These are phyloP conservation scores for Botryosphaeria dothidea DNA, from an alignment of 2,329 filamentous ascomycete genomes.

Conservation along the genomic window DNA sequence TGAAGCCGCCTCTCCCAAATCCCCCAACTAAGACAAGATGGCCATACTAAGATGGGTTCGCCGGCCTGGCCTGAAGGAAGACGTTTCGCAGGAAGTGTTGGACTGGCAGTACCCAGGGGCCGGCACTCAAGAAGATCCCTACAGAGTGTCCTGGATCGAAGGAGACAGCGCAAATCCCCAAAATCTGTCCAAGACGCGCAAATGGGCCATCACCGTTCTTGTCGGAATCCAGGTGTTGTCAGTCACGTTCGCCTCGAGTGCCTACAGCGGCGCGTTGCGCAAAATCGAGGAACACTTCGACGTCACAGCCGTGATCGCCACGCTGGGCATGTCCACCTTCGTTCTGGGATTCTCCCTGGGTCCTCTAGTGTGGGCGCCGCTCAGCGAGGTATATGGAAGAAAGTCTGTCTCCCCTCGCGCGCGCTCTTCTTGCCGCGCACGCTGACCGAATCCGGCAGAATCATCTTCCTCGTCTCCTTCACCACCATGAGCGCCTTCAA, in stretches of 20 bases:
- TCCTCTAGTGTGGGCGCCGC: slow-evolving; percentile 35
- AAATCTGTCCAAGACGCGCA: slow-evolving; percentile 39
- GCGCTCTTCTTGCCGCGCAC: slow-evolving; percentile 45
- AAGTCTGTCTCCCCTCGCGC: slow-evolving; percentile 11
- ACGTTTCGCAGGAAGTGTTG: slow-evolving; percentile 29
- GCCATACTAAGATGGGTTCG: too few species aligned
- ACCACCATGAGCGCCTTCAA: slow-evolving; percentile 62
- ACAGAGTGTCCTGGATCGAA: slow-evolving; percentile 48
- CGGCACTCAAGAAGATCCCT: slow-evolving; percentile 47
- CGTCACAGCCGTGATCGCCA: slow-evolving; percentile 41
- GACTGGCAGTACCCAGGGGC: slow-evolving; percentile 44
- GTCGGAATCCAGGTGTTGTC: background rate
- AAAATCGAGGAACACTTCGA: slow-evolving; percentile 30
- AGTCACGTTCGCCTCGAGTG: background rate
- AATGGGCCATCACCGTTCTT: slow-evolving; percentile 34
- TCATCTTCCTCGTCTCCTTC: slow-evolving; percentile 63
- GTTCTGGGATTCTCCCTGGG: slow-evolving; percentile 45
- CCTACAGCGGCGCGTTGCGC: background rate
- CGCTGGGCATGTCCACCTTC: slow-evolving; percentile 44
- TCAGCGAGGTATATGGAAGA: background rate
- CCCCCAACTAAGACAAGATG: too few species aligned
- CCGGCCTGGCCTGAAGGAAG: too few species aligned
- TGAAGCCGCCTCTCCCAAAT: too few species aligned
- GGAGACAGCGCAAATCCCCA: slow-evolving; percentile 49
- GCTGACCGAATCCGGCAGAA: slow-evolving; percentile 54